phyloP scores from a whole-genome alignment of 2,329 filamentous ascomycete genomes.

The Thielaviopsis ethacetica region DNA sequence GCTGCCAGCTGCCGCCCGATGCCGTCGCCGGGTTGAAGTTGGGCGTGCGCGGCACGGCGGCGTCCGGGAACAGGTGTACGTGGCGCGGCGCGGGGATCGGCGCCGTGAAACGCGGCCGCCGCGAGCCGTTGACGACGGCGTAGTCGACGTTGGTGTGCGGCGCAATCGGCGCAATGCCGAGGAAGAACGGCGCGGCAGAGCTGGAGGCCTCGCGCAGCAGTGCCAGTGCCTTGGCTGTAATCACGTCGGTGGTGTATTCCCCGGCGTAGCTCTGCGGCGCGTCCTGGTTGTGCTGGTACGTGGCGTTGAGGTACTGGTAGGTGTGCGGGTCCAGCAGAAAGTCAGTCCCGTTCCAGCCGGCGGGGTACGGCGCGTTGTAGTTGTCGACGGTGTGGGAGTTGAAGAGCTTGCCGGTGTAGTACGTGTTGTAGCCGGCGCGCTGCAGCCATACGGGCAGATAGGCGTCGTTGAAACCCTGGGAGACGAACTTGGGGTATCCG shows the following conservation, averaged over 20 bases:
- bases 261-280: conserved; percentile 34
- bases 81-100: conserved; percentile 34
- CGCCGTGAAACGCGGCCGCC: conserved; percentile 18
- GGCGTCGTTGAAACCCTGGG: conserved; percentile 30
- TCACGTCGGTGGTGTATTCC: conserved; percentile 35
- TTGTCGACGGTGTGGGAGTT: conserved; percentile 32
- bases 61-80: conserved; percentile 40
- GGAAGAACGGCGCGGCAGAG: conserved; percentile 34
- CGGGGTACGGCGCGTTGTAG: conserved; percentile 32
- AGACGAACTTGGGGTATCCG: conserved; percentile 33
- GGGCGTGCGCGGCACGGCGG: conserved; percentile 41
- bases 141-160: conserved; percentile 18
- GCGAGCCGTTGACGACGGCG: conserved; percentile 13
- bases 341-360: conserved; percentile 39
- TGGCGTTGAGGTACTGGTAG: conserved; percentile 51
- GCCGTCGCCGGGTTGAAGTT: conserved; percentile 46
- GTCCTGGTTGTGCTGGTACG: conserved; percentile 43
- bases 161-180: conserved; percentile 33
- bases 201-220: conserved; percentile 35
- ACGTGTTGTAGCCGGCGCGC: conserved; percentile 32
- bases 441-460: conserved; percentile 37
- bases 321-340: conserved; percentile 50
- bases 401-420: conserved; percentile 39
- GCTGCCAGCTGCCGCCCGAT: conserved; percentile 29
- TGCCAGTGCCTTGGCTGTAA: conserved; percentile 31